Base-by-base conservation (phyloP, 108 stramenopile species). In the Pseudonitzschia multistriata region DNA sequence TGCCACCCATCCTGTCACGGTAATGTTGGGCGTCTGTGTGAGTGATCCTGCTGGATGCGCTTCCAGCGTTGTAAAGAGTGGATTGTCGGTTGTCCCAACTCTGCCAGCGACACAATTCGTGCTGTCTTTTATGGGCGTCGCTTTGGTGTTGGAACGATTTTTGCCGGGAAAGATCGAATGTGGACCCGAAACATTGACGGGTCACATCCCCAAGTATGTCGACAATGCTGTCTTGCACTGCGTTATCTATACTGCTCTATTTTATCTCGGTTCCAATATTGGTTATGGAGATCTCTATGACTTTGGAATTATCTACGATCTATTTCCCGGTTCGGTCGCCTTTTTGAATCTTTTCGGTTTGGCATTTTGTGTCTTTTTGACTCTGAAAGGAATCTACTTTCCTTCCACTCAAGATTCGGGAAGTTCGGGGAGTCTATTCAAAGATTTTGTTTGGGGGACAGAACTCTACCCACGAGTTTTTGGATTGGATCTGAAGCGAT, bases 381-480 rank as follows among this genome's bases (percentile, higher is more conserved):
- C 73, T 50, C 39, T 94, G 76, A 99, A 99, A 82, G 99, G 99
- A 22, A 74, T 85, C 33, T 34, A 81, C 54, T 67, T 76, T 25
- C 99, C 99, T 0, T 88, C 88, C 3, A 95, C 93, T 21, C 42
- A 78, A 25, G 99, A 99, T 80, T 80, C 71, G 61, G 97, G 98
- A 22, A 90, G 86, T 36, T 92, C 87, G 48, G 92, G 92, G 37
- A 85, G 80, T 66, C 72, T 77, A 39, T 74, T 97, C 34, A 78
- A 97, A n/a, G 98, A 99, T 83, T 98, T 82, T 86, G 97, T 89
- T 66, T 99, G 99, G 99, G 99, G 99, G 24, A 98, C 90, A 52
- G 99, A 99, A 82, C 83, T 99, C 10, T 98, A 99, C 79, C 99
- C 99, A 2, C 84, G 92, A 53, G 83, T 98, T 30, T 79, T 92